phyloP scores from a whole-genome alignment of 108 stramenopile genomes.

The Cyclostephanos invisitatus region DNA sequence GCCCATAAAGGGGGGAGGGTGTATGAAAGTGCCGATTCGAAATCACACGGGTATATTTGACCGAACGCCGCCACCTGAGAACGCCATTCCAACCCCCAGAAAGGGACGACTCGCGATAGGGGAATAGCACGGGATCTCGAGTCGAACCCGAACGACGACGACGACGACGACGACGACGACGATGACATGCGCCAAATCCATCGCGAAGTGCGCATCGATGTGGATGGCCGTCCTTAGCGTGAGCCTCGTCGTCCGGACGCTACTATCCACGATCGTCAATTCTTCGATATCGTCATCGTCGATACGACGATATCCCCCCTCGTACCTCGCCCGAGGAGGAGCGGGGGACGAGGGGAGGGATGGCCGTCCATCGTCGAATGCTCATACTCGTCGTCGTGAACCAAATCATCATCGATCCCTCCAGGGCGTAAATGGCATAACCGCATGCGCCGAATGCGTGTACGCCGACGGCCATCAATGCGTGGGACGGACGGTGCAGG shows the following conservation, averaged over 20 bases:
- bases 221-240: slow-evolving; percentile 2
- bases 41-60: too few relatives aligned
- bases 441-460: slow-evolving; percentile 23
- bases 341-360: too few relatives aligned
- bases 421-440: slow-evolving; percentile 17
- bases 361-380: too few relatives aligned
- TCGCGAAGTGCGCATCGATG: background rate
- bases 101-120: too few relatives aligned
- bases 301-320: background rate
- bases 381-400: too few relatives aligned
- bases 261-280: background rate
- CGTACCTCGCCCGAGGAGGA: background rate
- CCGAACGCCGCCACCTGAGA: too few relatives aligned
- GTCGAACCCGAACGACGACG: too few relatives aligned
- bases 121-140: too few relatives aligned
- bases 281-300: background rate
- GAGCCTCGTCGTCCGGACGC: background rate
- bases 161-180: background rate
- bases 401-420: background rate
- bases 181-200: background rate
- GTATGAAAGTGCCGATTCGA: too few relatives aligned
- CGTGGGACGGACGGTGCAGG: slow-evolving; percentile 36
- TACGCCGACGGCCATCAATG: slow-evolving; percentile 15
- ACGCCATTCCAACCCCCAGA: too few relatives aligned
- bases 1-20: too few relatives aligned